Evolutionary conservation across 257 asterid genomes (phyloP).

Genomic region (Nicotiana paniculata): DNA sequence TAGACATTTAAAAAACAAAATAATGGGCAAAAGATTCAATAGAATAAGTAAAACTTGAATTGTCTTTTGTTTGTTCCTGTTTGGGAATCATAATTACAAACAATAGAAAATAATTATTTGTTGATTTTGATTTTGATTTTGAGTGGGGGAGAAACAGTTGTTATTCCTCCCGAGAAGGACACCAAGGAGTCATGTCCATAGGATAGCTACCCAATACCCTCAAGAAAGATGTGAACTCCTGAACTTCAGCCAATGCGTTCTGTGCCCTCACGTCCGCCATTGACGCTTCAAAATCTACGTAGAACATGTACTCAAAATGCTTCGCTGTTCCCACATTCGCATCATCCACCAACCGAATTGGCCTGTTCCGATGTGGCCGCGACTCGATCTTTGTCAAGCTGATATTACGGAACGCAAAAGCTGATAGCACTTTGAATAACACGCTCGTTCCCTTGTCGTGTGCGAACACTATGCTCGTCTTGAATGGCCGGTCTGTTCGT

Average conservation of each 20-base stretch:
- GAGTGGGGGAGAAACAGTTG: not conserved
- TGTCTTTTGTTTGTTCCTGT: not conserved
- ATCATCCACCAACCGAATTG: constrained; percentile 59
- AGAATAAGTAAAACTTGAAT: not conserved
- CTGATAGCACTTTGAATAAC: constrained; percentile 72
- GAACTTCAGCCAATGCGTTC: constrained; percentile 84
- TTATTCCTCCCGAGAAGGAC: constrained; percentile 40
- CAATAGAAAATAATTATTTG: constrained; percentile 5
- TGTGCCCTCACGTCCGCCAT: constrained; percentile 90
- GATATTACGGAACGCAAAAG: constrained; percentile 79
- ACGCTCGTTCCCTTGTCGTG: constrained; percentile 76
- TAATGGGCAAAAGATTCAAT: not conserved
- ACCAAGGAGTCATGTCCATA: constrained; percentile 91
- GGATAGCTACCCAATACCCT: constrained; percentile 92
- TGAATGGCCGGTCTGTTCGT: constrained; percentile 81
- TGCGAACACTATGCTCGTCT: constrained; percentile 83
- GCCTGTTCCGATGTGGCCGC: constrained; percentile 68
- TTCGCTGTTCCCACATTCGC: constrained; percentile 62
- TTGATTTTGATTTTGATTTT: not conserved
- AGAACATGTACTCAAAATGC: constrained; percentile 83
- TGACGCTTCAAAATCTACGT: constrained; percentile 85
- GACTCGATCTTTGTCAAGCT: constrained; percentile 81
- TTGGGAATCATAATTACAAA: constrained; percentile 4
- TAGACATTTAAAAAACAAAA: not conserved
- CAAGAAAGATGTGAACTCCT: constrained; percentile 84